Percentiles rank a stretch among this genome's conserved stretches.
These are phyloP conservation scores for Ajuga reptans DNA, from an alignment of 305 asterid genomes.

Conservation along the genomic window DNA sequence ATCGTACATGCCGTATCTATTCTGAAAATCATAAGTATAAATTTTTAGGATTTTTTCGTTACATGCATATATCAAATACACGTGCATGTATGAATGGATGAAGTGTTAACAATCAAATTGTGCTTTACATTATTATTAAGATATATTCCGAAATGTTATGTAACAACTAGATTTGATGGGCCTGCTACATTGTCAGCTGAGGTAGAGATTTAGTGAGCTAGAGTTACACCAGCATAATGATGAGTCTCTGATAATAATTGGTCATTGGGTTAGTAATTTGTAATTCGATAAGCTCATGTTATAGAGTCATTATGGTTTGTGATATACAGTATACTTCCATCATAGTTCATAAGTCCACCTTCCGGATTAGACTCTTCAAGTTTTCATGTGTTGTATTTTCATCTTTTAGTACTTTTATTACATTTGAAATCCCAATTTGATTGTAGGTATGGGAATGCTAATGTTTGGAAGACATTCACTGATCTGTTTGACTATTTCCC, in stretches of 20 bases:
- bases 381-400: neutral
- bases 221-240: neutral
- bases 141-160: neutral
- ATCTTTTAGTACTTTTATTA: neutral
- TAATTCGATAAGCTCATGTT: conserved; percentile 9
- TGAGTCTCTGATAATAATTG: neutral
- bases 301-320: neutral
- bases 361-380: neutral
- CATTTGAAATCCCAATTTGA: conserved; percentile 1
- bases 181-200: neutral
- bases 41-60: neutral
- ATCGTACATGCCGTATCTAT: conserved; percentile 8
- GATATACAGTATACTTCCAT: neutral
- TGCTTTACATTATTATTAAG: neutral
- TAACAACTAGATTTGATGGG: neutral
- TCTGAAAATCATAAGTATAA: neutral
- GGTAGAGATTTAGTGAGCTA: conserved; percentile 1
- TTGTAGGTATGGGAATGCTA: conserved; percentile 87
- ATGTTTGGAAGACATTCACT: conserved; percentile 94
- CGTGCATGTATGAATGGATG: neutral
- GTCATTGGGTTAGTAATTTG: neutral
- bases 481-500: conserved; percentile 96
- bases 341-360: neutral
- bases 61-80: neutral
- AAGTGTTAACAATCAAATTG: neutral